Evolutionary conservation across 2,329 filamentous ascomycete genomes (phyloP), one percentile per base, ranked within the genome.

Genomic region (Colletotrichum magnum): DNA sequence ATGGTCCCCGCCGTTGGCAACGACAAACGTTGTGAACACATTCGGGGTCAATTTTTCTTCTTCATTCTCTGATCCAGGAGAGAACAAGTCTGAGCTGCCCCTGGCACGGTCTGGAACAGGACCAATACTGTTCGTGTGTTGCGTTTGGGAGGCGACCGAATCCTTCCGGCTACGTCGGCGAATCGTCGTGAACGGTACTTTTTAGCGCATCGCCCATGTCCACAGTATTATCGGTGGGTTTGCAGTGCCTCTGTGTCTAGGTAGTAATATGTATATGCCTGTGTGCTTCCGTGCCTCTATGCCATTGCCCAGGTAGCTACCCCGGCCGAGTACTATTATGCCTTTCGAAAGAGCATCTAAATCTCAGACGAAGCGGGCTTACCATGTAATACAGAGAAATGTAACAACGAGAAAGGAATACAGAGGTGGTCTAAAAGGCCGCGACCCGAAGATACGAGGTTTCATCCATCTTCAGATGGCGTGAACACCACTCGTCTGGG

Each of bases 111-210:
- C 18, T 12, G 10, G 16, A 36, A 48, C 10, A n/a, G 9, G 18
- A 48, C 39, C 36, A 24, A 21, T 39, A 53, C 4, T 18, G 16
- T 16, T 62, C 26, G 26, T 15, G 50, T 32, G 15, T 48, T 12
- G 18, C 6, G 47, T 43, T 32, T 16, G n/a, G 24, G 26, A 47
- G 41, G 50, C 21, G 18, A 21, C 6, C 56, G 24, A 48, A 66
- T 67, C 51, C 62, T 52, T 52, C 45, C 67, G 67, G 67, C 43
- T 66, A 26, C 26, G 24, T 61, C 63, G 57, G 57, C 36, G 21
- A 43, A 48, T 41, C 45, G n/a, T 41, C 28, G 43, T 60, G n/a
- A 36, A 39, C 36, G 58, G 58, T 61, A 61, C 58, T 61, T 61
- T 61, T 61, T 53, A 61, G 48, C 32, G 32, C 32, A 36, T 36